phyloP scores from a whole-genome alignment of 805 yeast genomes.

The Starmerella sp. region DNA sequence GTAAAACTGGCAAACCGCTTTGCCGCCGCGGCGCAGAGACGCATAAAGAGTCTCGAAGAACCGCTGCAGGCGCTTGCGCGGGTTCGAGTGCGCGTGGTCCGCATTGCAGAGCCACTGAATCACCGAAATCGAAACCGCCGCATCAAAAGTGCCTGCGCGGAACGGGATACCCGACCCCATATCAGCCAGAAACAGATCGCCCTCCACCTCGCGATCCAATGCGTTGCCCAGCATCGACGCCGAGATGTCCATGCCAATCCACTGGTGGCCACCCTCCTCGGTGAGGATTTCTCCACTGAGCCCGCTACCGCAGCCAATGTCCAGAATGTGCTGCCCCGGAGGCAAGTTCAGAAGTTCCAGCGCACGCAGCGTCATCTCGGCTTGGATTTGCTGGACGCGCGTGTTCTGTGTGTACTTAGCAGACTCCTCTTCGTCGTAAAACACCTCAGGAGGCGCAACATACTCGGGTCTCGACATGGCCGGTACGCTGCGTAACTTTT shows the following conservation, averaged over 20 bases:
- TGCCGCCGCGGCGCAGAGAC: slow-evolving; percentile 82
- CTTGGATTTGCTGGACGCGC: slow-evolving; percentile 97
- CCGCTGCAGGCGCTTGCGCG: slow-evolving; percentile 63
- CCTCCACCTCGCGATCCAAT: slow-evolving; percentile 81
- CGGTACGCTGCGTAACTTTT: background rate
- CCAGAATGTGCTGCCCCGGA: slow-evolving; percentile 57
- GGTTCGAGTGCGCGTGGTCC: slow-evolving; percentile 70
- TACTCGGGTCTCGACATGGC: slow-evolving; percentile 92
- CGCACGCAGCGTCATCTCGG: slow-evolving; percentile 92
- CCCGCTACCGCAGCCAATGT: slow-evolving; percentile 96
- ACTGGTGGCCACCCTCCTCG: slow-evolving; percentile 74
- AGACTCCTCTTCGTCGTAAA: slow-evolving; percentile 85
- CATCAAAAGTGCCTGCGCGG: slow-evolving; percentile 92
- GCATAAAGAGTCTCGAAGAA: slow-evolving; percentile 87
- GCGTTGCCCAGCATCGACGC: slow-evolving; percentile 95
- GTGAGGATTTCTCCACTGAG: slow-evolving; percentile 86
- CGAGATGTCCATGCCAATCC: slow-evolving; percentile 95
- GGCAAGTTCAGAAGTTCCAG: slow-evolving; percentile 73
- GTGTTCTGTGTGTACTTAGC: slow-evolving; percentile 82
- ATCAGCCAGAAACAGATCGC: slow-evolving; percentile 83
- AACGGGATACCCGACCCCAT: slow-evolving; percentile 92
- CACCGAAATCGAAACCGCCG: slow-evolving; percentile 88
- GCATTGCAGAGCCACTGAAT: slow-evolving; percentile 98
- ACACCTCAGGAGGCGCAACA: slow-evolving; percentile 91
- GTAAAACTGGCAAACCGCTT: slow-evolving; percentile 93